These are phyloP conservation scores for Stephanodiscus triporus DNA, from an alignment of 108 stramenopile species.

Conservation along the genomic window DNA sequence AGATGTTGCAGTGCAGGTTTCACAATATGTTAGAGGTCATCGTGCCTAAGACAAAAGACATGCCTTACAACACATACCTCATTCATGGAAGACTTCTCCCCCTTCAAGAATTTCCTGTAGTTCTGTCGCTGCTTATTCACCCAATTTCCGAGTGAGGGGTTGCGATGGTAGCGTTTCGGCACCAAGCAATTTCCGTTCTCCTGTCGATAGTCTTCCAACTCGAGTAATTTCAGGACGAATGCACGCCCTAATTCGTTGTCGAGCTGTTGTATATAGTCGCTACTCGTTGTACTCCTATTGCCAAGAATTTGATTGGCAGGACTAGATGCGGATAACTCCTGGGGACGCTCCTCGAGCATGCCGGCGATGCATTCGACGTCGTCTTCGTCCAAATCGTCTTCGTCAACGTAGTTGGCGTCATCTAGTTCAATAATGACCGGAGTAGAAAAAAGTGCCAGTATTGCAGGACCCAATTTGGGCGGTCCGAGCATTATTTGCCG, in stretches of 20 bases:
- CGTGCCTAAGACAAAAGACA: not conserved
- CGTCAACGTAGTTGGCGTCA: no score
- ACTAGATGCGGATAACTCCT: no score
- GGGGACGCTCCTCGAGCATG: no score
- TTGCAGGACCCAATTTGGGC: no score
- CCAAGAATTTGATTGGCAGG: no score
- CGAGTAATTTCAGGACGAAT: conserved; percentile 39
- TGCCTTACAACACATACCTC: conserved; percentile 12
- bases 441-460: no score
- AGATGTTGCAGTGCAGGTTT: no score
- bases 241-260: conserved; percentile 12
- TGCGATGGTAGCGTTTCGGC: conserved; percentile 58
- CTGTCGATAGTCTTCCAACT: conserved; percentile 41
- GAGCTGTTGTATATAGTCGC: not conserved
- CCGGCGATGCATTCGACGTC: no score
- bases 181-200: conserved; percentile 57
- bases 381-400: no score
- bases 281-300: no score
- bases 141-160: conserved; percentile 67
- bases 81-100: conserved; percentile 36
- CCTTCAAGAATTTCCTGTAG: conserved; percentile 50
- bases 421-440: no score
- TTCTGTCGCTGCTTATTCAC: conserved; percentile 67
- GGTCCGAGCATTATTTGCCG: no score
- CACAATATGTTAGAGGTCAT: not conserved